phyloP scores from a whole-genome alignment of 176 grass and related monocot species.

The Pharus latifolius region DNA sequence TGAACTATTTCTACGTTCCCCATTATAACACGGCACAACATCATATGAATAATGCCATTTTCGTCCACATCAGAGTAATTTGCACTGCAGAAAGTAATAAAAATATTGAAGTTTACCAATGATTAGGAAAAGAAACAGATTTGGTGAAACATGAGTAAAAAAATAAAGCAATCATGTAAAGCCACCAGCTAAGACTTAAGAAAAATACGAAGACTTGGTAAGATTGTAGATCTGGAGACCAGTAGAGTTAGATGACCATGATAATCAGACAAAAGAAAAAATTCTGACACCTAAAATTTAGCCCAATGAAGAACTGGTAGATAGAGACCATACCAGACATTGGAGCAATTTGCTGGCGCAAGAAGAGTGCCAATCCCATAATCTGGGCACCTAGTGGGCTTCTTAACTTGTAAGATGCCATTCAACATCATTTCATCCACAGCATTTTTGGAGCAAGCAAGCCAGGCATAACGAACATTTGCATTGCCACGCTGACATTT shows the following conservation, averaged over 20 bases:
- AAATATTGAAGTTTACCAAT: constrained; percentile 21
- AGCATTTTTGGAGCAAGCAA: constrained; percentile 57
- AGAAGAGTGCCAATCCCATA: constrained; percentile 72
- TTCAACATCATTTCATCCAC: constrained; percentile 69
- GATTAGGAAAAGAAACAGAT: constrained; percentile 22
- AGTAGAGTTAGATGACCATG: not conserved
- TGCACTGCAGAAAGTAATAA: constrained; percentile 62
- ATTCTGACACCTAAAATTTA: not conserved
- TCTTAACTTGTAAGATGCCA: constrained; percentile 41
- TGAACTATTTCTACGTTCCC: constrained; percentile 92
- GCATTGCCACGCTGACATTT: constrained; percentile 50
- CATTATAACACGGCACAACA: constrained; percentile 94
- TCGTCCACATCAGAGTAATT: constrained; percentile 88
- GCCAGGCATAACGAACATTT: constrained; percentile 95
- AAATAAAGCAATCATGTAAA: constrained; percentile 7
- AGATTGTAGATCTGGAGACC: not conserved
- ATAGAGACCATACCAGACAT: constrained; percentile 56
- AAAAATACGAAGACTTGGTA: no score
- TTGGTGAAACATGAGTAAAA: constrained; percentile 7
- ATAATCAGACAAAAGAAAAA: not conserved
- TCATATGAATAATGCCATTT: constrained; percentile 72
- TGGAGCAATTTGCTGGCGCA: constrained; percentile 54
- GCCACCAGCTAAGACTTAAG: constrained; percentile 1
- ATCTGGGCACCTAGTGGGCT: constrained; percentile 25
- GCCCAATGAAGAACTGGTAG: not conserved